phyloP scores from a whole-genome alignment of 164 flowering plant species.

The Santalum album region DNA sequence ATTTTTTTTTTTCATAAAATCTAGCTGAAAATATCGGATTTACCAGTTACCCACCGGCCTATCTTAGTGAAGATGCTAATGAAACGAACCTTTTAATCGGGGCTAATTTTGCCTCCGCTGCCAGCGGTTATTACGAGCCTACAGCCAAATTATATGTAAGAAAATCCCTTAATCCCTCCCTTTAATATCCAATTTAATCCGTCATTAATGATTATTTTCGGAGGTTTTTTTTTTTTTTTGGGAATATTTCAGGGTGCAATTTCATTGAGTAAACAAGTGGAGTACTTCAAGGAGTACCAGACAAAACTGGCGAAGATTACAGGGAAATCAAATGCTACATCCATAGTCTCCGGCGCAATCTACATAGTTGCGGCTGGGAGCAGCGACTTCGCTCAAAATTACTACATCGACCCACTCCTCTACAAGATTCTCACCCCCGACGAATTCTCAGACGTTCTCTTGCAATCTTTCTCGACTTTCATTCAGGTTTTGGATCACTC shows the following conservation, averaged over 20 bases:
- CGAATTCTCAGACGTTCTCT: slow-evolving; percentile 43
- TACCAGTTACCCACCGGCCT: slow-evolving; percentile 49
- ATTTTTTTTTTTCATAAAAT: neutral
- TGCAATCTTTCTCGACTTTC: slow-evolving; percentile 29
- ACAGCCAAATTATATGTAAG: slow-evolving; percentile 53
- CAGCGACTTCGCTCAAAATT: slow-evolving; percentile 59
- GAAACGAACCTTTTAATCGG: slow-evolving; percentile 44
- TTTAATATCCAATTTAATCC: too few species aligned
- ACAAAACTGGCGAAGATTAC: slow-evolving; percentile 25
- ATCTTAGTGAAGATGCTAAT: slow-evolving; percentile 40
- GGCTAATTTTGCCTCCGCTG: slow-evolving; percentile 65
- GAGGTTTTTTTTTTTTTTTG: neutral
- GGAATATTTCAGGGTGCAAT: slow-evolving; percentile 30
- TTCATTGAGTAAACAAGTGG: slow-evolving; percentile 40
- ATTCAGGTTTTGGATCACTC: slow-evolving; percentile 32
- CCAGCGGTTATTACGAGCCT: slow-evolving; percentile 47
- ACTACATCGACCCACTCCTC: slow-evolving; percentile 54
- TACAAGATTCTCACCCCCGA: slow-evolving; percentile 37
- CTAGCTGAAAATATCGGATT: slow-evolving; percentile 66
- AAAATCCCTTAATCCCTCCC: neutral
- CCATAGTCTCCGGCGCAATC: slow-evolving; percentile 32
- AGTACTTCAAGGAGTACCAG: slow-evolving; percentile 46
- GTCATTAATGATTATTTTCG: too few species aligned
- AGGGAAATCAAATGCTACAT: slow-evolving; percentile 36
- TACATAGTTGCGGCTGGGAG: slow-evolving; percentile 46